Base-by-base conservation (phyloP, 352 stramenopile genomes). In the Phytophthora tentaculata region DNA sequence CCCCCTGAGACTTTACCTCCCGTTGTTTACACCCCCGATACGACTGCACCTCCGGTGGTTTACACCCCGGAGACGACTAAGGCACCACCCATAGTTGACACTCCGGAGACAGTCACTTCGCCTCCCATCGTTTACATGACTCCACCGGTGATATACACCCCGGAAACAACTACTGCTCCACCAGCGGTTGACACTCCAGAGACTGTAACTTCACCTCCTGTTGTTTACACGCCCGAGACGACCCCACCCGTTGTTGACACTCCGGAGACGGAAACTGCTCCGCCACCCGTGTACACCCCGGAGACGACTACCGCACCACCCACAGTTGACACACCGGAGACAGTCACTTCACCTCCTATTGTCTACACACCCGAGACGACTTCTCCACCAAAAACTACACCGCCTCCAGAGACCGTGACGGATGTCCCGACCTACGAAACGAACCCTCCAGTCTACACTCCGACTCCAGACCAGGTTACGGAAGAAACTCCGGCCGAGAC, bases 351-450 rank as follows among this genome's bases (percentile, higher is more conserved):
- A 9, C 32, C 48, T 35, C 23, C n/a, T 20, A 29, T 23, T 3
- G 48, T 54, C 16, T 39, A 54, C 24, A 54, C 48, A 2, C 8
- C 32, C 4, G 32, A 39, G 32, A n/a, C n/a, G n/a, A n/a, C n/a
- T n/a, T n/a, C n/a, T n/a, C n/a, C n/a, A n/a, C n/a, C n/a, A n/a
- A n/a, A n/a, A n/a, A n/a, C n/a, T n/a, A n/a, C n/a, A n/a, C n/a
- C n/a, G n/a, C n/a, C 32, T 14, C 32, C 32, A 3, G 32, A 39
- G 32, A 39, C 32, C 32, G 32, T 16, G 10, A 67, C 60, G 14
- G 50, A 61, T n/a, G 49, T 60, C 7, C 59, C 59, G 10, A 66
- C 50, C 5, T 66, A 66, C 29, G 35, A 51, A 1, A 64, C 57
- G 12, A 50, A 64, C 7, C 32, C 32, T 39, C 32, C 32, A 10